Evolutionary conservation across 2,329 filamentous ascomycete species (phyloP).

Genomic region (Botryosphaeria agaves): DNA sequence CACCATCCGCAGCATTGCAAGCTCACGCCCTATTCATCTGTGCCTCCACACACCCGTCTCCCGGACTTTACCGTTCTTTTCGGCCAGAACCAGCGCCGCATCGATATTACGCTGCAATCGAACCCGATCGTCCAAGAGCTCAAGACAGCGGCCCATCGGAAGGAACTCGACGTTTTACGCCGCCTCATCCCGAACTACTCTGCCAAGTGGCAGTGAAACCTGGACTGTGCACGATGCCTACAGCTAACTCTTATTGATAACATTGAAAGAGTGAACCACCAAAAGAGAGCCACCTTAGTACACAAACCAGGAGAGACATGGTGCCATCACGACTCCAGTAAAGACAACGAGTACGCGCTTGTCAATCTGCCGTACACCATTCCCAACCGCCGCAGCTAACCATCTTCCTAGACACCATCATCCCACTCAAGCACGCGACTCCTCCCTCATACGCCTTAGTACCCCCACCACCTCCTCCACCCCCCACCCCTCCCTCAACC

Average conservation of each 20-base stretch:
- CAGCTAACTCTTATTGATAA: too few relatives aligned
- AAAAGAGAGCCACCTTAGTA: too few relatives aligned
- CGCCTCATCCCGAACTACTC: constrained; percentile 15
- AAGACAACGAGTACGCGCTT: too few relatives aligned
- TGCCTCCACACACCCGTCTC: constrained; percentile 19
- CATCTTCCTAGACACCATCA: too few relatives aligned
- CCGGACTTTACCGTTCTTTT: constrained; percentile 29
- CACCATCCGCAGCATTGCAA: constrained; percentile 21
- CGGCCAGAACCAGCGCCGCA: constrained; percentile 16
- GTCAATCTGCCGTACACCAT: too few relatives aligned
- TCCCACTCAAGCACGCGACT: constrained; percentile 7
- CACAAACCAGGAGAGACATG: too few relatives aligned
- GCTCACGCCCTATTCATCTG: constrained; percentile 18
- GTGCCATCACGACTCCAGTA: too few relatives aligned
- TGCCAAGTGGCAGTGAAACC: constrained; percentile 20
- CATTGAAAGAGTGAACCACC: too few relatives aligned
- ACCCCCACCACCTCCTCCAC: constrained; percentile 20
- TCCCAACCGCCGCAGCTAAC: too few relatives aligned
- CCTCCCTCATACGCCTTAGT: constrained; percentile 9
- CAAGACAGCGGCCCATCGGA: constrained; percentile 13
- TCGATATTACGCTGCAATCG: constrained; percentile 19
- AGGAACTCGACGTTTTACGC: constrained; percentile 14
- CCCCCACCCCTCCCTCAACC: constrained; percentile 24
- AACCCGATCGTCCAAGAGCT: constrained; percentile 12
- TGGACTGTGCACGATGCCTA: too few relatives aligned